Conservation (phyloP, 208 protist species). For the Naegleria lovaniensis region DNA sequence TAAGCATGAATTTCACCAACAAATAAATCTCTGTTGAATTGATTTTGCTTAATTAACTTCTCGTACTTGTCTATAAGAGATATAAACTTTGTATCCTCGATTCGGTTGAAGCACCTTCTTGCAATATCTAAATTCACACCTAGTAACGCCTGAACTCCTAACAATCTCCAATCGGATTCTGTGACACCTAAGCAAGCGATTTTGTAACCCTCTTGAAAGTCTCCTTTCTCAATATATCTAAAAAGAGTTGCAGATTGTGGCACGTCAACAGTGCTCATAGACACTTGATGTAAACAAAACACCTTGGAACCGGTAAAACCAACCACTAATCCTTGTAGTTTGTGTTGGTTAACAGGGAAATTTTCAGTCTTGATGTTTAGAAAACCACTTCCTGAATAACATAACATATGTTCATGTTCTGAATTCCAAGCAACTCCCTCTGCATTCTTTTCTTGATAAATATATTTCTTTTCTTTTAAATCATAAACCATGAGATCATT, state of each 20-base stretch:
- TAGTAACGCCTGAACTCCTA: slow-evolving; percentile 79
- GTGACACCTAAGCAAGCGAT: slow-evolving; percentile 87
- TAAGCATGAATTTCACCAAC: slow-evolving; percentile 74
- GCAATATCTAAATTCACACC: slow-evolving; percentile 79
- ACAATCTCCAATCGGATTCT: slow-evolving; percentile 82
- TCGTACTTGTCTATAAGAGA: background rate
- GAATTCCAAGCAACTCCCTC: slow-evolving; percentile 82
- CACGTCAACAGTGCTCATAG: slow-evolving; percentile 80
- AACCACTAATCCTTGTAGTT: slow-evolving; percentile 80
- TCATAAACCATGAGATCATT: slow-evolving; percentile 74
- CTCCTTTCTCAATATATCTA: slow-evolving; percentile 77
- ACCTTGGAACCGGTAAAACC: slow-evolving; percentile 88
- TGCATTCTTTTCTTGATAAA: slow-evolving; percentile 77
- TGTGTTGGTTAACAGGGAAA: slow-evolving; percentile 83
- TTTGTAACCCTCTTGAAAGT: slow-evolving; percentile 75
- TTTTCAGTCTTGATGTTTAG: slow-evolving; percentile 84
- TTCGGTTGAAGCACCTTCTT: slow-evolving; percentile 39
- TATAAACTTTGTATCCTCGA: background rate
- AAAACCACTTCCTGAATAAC: slow-evolving; percentile 69
- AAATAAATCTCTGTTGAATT: background rate
- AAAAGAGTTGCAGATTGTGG: slow-evolving; percentile 79
- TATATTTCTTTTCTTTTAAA: slow-evolving; percentile 71
- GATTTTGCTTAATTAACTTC: slow-evolving; percentile 9
- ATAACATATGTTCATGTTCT: slow-evolving; percentile 87
- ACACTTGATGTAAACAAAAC: slow-evolving; percentile 75